These are phyloP conservation scores for Entomortierella chlamydospora DNA, from an alignment of 192 early-diverging fungal species.

Conservation along the genomic window DNA sequence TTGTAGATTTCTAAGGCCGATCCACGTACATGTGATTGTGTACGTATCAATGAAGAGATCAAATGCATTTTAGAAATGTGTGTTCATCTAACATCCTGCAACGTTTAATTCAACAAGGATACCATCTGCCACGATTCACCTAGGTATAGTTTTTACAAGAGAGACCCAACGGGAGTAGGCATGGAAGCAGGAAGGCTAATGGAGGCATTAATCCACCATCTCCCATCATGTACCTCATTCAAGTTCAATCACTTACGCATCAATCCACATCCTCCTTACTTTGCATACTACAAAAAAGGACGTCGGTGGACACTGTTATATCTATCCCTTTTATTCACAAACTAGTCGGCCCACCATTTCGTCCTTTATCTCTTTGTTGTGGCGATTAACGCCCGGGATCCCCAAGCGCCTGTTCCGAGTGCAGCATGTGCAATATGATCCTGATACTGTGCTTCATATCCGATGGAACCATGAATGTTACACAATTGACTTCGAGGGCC, in stretches of 20 bases:
- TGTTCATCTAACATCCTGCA: neutral
- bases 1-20: no score
- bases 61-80: neutral
- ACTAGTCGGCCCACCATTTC: slow-evolving; percentile 25
- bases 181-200: neutral
- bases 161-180: neutral
- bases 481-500: slow-evolving; percentile 54
- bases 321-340: neutral
- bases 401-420: slow-evolving; percentile 36
- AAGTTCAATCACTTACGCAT: neutral
- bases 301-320: neutral
- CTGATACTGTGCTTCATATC: slow-evolving; percentile 39
- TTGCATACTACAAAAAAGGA: neutral
- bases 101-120: neutral
- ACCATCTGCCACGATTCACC: neutral
- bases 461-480: slow-evolving; percentile 35
- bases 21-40: no score
- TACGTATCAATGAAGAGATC: neutral
- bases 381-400: slow-evolving; percentile 50
- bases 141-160: neutral
- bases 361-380: slow-evolving; percentile 49
- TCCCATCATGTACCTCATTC: neutral
- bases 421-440: slow-evolving; percentile 23
- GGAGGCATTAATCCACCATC: neutral
- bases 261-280: neutral